Base-by-base conservation (phyloP, 2,329 filamentous ascomycete species). In the Xylariaceae sp. region DNA sequence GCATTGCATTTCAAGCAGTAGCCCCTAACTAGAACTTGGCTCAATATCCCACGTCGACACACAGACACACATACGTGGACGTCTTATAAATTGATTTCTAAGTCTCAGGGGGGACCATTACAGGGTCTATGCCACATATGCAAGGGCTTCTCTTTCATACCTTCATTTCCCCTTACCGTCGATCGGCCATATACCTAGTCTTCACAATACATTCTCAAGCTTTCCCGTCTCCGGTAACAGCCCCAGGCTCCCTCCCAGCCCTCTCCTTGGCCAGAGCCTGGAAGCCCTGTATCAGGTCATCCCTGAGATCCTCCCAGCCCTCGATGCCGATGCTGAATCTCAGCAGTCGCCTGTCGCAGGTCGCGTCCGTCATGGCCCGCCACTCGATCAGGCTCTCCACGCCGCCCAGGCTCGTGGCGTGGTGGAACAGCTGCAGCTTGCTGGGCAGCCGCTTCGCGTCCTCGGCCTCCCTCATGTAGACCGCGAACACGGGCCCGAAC, bases 341-440 rank as follows among this genome's bases (percentile, higher is more conserved):
- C 73, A 97, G 68, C 71, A 98, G 73, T 55, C 84, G 79, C 68
- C 80, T 83, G 69, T 96, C 90, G 40, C 96, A 87, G 1, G 72
- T 79, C 2, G 74, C 67, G 78, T 99, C 95, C 56, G 87, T 88
- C 91, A 99, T 95, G 46, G 89, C 85, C 56, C 95, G 82, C 95
- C 95, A 99, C 81, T 99, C 95, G 65, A 99, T 93, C 77, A 98
- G 75, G 69, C 91, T 95, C 82, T 98, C 95, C 9, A 98, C 91
- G 3, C 95, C 93, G 2, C 95, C 95, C 23, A 98, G 75, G 72
- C 90, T 96, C 2, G 95, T 99, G 5, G 95, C 95, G 74, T 99
- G 95, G 66, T 96, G 91, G 78, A 98, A 98, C 44, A 96, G 81
- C 2, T 79, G 71, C 71, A 98, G 75, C 73, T 90, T 89, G 68